Evolutionary conservation across 306 rosid genomes (phyloP).

Genomic region (Medicago lupulina): DNA sequence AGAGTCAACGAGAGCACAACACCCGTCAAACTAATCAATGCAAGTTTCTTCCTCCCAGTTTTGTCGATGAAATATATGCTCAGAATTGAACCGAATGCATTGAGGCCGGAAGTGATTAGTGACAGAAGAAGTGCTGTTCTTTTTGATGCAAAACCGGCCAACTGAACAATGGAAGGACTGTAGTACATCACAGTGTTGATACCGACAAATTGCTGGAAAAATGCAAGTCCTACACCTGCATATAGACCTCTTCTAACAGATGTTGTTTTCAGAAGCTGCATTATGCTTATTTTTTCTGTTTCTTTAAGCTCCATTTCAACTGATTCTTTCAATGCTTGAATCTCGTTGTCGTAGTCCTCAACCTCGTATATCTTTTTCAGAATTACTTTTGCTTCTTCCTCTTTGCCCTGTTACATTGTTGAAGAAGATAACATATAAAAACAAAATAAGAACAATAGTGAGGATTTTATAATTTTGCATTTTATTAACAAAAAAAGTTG

Average conservation of each 20-base stretch:
- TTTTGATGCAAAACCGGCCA: slow-evolving; percentile 65
- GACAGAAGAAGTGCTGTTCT: slow-evolving; percentile 62
- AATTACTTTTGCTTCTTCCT: slow-evolving; percentile 54
- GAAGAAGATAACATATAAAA: background rate
- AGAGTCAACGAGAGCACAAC: slow-evolving; percentile 47
- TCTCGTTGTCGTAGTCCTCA: slow-evolving; percentile 42
- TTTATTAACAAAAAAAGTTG: too few relatives aligned
- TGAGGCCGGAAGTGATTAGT: slow-evolving; percentile 59
- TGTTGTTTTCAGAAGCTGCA: slow-evolving; percentile 49
- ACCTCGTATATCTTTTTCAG: slow-evolving; percentile 52
- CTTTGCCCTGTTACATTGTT: slow-evolving; percentile 51
- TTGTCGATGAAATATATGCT: slow-evolving; percentile 68
- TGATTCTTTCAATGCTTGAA: slow-evolving; percentile 55
- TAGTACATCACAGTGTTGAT: slow-evolving; percentile 76
- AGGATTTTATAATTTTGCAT: too few relatives aligned
- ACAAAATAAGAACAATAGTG: background rate
- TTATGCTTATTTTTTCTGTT: slow-evolving; percentile 42
- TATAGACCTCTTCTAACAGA: slow-evolving; percentile 58
- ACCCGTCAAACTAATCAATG: slow-evolving; percentile 55
- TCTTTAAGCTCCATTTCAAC: slow-evolving; percentile 47
- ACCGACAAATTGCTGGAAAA: slow-evolving; percentile 74
- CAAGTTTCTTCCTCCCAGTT: slow-evolving; percentile 62
- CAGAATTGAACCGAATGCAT: slow-evolving; percentile 58
- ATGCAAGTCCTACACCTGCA: slow-evolving; percentile 64
- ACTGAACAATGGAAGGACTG: slow-evolving; percentile 65